Conservation (phyloP, 2,329 filamentous ascomycete genomes). For the Aspergillus puulaauensis region DNA sequence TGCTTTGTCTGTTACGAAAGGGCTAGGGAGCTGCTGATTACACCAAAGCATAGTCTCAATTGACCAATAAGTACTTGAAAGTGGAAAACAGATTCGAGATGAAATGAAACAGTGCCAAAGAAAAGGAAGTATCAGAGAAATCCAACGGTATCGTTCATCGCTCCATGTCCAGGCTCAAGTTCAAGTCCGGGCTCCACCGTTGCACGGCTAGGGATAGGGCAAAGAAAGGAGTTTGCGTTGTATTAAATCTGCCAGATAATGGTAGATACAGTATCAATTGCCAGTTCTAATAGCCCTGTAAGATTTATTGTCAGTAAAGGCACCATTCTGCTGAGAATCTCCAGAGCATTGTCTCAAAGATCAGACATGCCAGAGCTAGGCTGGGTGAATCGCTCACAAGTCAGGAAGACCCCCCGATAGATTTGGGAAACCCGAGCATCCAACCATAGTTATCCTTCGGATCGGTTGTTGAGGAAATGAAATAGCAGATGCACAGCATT, state of each 20-base stretch:
- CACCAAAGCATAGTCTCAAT: conserved; percentile 26
- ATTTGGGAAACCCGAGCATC: not conserved
- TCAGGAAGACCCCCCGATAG: not conserved
- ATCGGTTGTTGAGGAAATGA: not conserved
- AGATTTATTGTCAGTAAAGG: conserved; percentile 6
- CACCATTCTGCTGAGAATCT: not conserved
- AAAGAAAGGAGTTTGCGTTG: conserved; percentile 8
- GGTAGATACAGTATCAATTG: conserved; percentile 2
- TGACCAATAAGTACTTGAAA: conserved; percentile 32
- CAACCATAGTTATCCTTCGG: not conserved
- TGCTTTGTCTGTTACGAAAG: conserved; percentile 19
- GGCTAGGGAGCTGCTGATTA: conserved; percentile 23
- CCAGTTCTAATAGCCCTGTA: conserved; percentile 5
- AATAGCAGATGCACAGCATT: not conserved
- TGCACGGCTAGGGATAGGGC: conserved; percentile 3
- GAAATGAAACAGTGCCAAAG: conserved; percentile 1
- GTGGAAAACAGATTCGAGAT: conserved; percentile 13
- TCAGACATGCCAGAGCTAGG: not conserved
- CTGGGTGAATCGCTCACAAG: conserved; percentile 10
- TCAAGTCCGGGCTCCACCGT: conserved; percentile 3
- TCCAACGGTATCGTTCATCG: conserved; percentile 10
- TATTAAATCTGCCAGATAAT: conserved; percentile 6
- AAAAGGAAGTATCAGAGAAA: conserved; percentile 5
- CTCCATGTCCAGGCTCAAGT: conserved; percentile 6
- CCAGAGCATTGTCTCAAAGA: not conserved